Evolutionary conservation across 2,329 filamentous ascomycete genomes (phyloP).

Genomic region (Parastagonospora avenae): DNA sequence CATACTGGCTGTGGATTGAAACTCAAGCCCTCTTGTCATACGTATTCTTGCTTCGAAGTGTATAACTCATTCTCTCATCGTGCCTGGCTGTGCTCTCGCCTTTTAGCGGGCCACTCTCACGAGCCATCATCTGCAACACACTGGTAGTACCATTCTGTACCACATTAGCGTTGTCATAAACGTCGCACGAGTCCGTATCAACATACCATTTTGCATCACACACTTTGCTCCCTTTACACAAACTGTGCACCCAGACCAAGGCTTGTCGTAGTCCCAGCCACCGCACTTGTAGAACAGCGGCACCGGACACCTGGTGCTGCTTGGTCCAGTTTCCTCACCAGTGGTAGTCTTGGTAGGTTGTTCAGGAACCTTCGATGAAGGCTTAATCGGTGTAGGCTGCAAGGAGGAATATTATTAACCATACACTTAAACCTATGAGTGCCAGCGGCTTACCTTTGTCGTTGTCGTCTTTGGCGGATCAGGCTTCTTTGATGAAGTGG

Average conservation of each 20-base stretch:
- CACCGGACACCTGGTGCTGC: conserved; percentile 37
- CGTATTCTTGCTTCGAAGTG: no score
- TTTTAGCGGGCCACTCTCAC: neutral
- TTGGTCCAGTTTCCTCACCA: conserved; percentile 27
- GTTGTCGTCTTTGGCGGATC: conserved; percentile 7
- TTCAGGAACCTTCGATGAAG: conserved; percentile 8
- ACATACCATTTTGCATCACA: conserved; percentile 36
- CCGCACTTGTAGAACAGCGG: conserved; percentile 40
- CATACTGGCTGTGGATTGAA: no score
- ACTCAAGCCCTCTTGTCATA: no score
- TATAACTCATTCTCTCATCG: no score
- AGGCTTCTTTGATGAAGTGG: conserved; percentile 10
- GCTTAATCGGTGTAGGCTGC: conserved; percentile 8
- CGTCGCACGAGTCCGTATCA: neutral
- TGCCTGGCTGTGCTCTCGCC: neutral
- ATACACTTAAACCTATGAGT: neutral
- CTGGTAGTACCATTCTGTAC: conserved; percentile 33
- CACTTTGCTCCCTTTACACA: conserved; percentile 34
- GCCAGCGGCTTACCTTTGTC: conserved; percentile 2
- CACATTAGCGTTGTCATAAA: conserved; percentile 3
- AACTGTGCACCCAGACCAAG: conserved; percentile 35
- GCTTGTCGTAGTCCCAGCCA: conserved; percentile 28
- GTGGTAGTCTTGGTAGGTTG: conserved; percentile 11
- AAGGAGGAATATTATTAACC: neutral
- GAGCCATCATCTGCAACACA: conserved; percentile 29